Conservation (phyloP, 345 rosid genomes). For the Gossypium stocksii region DNA sequence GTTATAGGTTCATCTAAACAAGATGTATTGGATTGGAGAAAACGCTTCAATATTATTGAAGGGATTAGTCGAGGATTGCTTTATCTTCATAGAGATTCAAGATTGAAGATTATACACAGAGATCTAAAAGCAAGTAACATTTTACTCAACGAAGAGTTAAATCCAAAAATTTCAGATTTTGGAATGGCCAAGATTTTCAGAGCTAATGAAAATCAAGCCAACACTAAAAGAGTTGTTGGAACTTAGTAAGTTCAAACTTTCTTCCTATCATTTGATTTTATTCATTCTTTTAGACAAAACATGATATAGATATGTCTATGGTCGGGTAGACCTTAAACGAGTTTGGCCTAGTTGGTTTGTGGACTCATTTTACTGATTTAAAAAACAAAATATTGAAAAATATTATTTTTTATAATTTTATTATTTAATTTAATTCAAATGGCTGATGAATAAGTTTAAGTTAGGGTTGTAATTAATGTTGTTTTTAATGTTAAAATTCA, state of each 20-base stretch:
- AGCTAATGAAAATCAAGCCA: constrained; percentile 20
- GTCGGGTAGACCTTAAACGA: too few species aligned
- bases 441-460: background rate
- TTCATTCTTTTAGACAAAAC: too few species aligned
- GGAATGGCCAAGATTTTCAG: constrained; percentile 35
- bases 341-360: too few species aligned
- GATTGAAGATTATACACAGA: constrained; percentile 28
- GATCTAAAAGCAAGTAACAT: constrained; percentile 33
- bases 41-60: background rate
- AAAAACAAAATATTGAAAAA: too few species aligned
- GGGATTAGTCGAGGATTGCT: background rate
- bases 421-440: too few species aligned
- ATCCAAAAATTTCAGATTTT: constrained; percentile 33
- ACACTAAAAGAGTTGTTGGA: constrained; percentile 26
- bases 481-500: constrained; percentile 3
- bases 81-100: constrained; percentile 21
- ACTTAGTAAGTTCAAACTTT: constrained; percentile 15
- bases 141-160: constrained; percentile 24
- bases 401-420: too few species aligned
- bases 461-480: background rate
- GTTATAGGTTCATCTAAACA: background rate
- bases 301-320: too few species aligned
- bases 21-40: background rate
- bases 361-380: too few species aligned
- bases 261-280: background rate